Conservation (phyloP, 805 yeast species). For the Nadsonia fulvescens region DNA sequence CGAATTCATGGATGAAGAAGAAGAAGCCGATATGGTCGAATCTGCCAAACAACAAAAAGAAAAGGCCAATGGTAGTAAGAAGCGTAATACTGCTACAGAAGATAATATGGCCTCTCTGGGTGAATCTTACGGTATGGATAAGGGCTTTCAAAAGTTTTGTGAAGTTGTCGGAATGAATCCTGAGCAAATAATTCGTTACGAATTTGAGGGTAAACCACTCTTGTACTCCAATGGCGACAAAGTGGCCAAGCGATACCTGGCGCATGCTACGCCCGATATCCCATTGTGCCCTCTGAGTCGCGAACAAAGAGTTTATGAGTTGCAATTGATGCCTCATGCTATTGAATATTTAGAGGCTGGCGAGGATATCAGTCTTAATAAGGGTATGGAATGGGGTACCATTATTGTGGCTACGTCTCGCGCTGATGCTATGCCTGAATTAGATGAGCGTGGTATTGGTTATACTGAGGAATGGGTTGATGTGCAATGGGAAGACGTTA, state of each 20-base stretch:
- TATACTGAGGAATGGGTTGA: constrained; percentile 68
- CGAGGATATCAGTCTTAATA: constrained; percentile 27
- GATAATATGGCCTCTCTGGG: too few relatives aligned
- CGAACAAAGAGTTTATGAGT: constrained; percentile 40
- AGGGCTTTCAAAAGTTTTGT: constrained; percentile 61
- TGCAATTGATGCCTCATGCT: constrained; percentile 88
- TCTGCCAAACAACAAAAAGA: too few relatives aligned
- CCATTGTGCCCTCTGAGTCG: constrained; percentile 50
- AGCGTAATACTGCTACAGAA: too few relatives aligned
- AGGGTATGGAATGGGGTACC: constrained; percentile 99
- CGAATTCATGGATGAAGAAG: constrained; percentile 29
- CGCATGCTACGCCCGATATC: constrained; percentile 19
- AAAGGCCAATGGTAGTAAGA: too few relatives aligned
- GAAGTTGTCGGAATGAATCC: constrained; percentile 67
- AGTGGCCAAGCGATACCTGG: constrained; percentile 26
- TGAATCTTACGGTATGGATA: too few relatives aligned
- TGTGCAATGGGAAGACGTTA: constrained; percentile 89
- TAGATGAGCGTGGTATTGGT: constrained; percentile 54
- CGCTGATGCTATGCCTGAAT: constrained; percentile 35
- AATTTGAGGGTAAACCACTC: constrained; percentile 61
- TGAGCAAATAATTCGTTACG: constrained; percentile 71
- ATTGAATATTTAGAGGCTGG: constrained; percentile 47
- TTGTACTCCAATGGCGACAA: constrained; percentile 49
- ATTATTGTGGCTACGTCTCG: constrained; percentile 64
- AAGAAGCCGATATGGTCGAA: constrained; percentile 24